Base-by-base conservation (phyloP, 176 grass and related monocot genomes). In the Saccharum officinarum region DNA sequence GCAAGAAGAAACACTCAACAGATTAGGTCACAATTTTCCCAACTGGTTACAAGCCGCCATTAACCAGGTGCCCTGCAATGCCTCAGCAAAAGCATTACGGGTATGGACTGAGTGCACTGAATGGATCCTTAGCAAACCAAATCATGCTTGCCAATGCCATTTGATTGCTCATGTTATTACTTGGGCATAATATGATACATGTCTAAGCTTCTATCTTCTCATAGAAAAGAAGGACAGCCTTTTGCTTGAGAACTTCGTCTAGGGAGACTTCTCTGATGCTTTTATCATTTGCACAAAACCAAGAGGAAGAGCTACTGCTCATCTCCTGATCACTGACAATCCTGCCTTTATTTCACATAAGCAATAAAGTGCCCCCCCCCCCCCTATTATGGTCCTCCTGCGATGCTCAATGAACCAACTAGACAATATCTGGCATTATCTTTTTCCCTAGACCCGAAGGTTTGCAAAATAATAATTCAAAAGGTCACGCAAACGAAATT, bases 141-240 rank as follows among this genome's bases (percentile, higher is more conserved):
- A 57, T 10, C 73, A 76, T 76, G 31, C n/a, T 76, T 36, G 31
- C 18, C 20, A 25, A 33, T 60, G 10, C 33, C 2, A 5, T n/a
- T 17, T 36, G 49, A 49, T 28, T 73, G 41, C 45, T 73, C 1
- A 11, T 36, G 18, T 41, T 10, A 45, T 5, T 72, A 45, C 33
- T 67, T 38, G 34, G 66, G 18, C 33, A 69, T 38, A 38, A 18
- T 69, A 36, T 1, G 13, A 66, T 14, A 14, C 28, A 66, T 69
- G 33, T 41, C 18, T 1, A 40, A 75, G 14, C 55, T 81, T 72
- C n/a, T 22, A 86, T 25, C 25, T 79, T 93, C 79, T 93, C 87
- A 47, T 91, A 97, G 57, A 97, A 97, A 78, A 6, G n/a, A 18
- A 93, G 73, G 67, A 84, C 93, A 18, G 94, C 91, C 44, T 93